Conservation (phyloP, 495 filamentous ascomycete species). For the Hypoxylon fuscum region DNA sequence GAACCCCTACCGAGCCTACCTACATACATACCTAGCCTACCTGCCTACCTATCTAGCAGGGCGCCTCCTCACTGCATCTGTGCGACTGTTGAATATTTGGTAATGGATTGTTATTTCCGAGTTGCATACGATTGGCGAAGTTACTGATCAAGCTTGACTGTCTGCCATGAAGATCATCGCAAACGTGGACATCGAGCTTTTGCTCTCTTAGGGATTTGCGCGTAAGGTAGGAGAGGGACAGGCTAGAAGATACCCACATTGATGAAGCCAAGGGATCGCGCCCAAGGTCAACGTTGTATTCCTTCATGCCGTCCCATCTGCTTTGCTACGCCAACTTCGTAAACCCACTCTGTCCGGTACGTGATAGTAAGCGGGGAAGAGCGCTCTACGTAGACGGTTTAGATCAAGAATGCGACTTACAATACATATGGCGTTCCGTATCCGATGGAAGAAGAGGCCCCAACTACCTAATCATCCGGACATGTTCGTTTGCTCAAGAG, state of each 20-base stretch:
- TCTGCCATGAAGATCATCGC: conserved; percentile 35
- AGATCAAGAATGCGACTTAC: conserved; percentile 21
- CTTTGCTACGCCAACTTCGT: conserved; percentile 26
- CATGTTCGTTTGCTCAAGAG: conserved; percentile 21
- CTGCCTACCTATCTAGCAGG: conserved; percentile 4
- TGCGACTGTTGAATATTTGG: conserved; percentile 24
- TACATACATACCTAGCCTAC: not conserved
- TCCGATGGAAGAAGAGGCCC: conserved; percentile 14
- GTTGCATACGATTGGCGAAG: conserved; percentile 32
- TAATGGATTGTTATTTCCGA: conserved; percentile 25
- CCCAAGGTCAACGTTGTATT: conserved; percentile 40
- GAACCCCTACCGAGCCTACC: not conserved
- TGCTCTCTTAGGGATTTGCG: conserved; percentile 22
- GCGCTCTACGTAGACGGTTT: conserved; percentile 11
- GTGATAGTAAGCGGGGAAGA: conserved; percentile 37
- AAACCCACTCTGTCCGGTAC: conserved; percentile 32
- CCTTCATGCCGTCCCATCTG: conserved; percentile 25
- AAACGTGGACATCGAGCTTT: conserved; percentile 29
- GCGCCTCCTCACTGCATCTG: conserved; percentile 20
- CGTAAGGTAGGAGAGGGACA: conserved; percentile 9
- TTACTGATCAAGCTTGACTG: conserved; percentile 29
- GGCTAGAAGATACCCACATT: conserved; percentile 29
- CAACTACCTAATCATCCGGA: conserved; percentile 17
- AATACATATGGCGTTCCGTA: conserved; percentile 10
- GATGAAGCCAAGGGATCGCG: conserved; percentile 30